Evolutionary conservation across 768 basidiomycete species (phyloP).

Genomic region (Hemileccinum impolitum): DNA sequence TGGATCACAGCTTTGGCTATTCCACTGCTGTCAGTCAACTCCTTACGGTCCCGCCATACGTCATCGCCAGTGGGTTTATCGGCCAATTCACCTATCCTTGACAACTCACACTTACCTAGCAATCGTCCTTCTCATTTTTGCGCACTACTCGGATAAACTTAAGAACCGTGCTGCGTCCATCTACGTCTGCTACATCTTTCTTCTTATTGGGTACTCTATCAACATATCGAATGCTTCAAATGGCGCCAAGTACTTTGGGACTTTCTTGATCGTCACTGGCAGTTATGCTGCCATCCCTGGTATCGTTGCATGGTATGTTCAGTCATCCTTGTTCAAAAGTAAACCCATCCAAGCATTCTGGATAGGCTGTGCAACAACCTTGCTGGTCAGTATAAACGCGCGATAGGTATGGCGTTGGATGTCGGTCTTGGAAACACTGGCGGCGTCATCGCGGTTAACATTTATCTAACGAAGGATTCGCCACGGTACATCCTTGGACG

Average conservation of each 20-base stretch:
- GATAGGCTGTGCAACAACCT: slow-evolving; percentile 54
- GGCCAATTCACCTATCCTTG: background rate
- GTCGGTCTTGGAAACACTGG: slow-evolving; percentile 52
- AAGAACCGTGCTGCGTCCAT: slow-evolving; percentile 58
- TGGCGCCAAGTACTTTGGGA: slow-evolving; percentile 70
- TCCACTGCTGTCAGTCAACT: slow-evolving; percentile 55
- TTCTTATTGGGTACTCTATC: slow-evolving; percentile 58
- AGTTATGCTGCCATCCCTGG: slow-evolving; percentile 56
- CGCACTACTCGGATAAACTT: slow-evolving; percentile 56
- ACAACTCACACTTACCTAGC: slow-evolving; percentile 34
- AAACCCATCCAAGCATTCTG: background rate
- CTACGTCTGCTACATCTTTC: slow-evolving; percentile 45
- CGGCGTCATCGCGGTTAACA: slow-evolving; percentile 61
- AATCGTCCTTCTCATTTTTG: slow-evolving; percentile 47
- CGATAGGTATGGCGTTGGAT: slow-evolving; percentile 61
- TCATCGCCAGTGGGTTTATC: slow-evolving; percentile 52
- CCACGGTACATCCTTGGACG: slow-evolving; percentile 64
- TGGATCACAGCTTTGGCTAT: slow-evolving; percentile 51
- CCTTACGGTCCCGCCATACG: slow-evolving; percentile 66
- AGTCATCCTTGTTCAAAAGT: slow-evolving; percentile 11
- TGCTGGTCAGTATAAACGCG: slow-evolving; percentile 68
- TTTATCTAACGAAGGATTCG: slow-evolving; percentile 55
- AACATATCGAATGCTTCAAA: slow-evolving; percentile 52
- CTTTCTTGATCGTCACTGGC: slow-evolving; percentile 66
- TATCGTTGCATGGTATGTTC: slow-evolving; percentile 52